Base-by-base conservation (phyloP, 306 rosid genomes). In the Cercis canadensis region DNA sequence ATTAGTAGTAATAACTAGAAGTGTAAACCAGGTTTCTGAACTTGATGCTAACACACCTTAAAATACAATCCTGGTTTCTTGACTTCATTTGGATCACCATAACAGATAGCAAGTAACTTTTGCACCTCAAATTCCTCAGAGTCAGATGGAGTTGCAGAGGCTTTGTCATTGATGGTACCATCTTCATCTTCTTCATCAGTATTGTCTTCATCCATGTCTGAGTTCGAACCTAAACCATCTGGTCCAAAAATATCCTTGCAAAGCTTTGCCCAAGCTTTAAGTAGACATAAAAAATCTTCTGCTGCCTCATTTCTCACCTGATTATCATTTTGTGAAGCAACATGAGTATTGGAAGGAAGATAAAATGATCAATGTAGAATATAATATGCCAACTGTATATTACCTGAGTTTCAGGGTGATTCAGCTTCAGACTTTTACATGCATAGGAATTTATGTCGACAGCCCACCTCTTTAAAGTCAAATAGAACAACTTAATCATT, bases 331-430 rank as follows among this genome's bases (percentile, higher is more conserved):
- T 12, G 7, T 14, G 5, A 50, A 41, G 31, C 61, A 74, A 41
- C 8, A n/a, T 49, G 12, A 60, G 69, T 10, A 46, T 2, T 52
- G 3, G 41, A 51, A 19, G 8, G n/a, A 21, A 68, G 18, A 47
- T 49, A 17, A 6, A 6, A 29, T 14, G 8, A 5, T 3, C 46
- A 14, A 44, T 7, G 15, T 5, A 3, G 39, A 54, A 62, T 12
- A 43, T 11, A 46, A 39, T 21, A 8, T 18, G 4, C 6, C 12
- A 2, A 60, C 36, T 11, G 32, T 40, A 36, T 33, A 55, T 12
- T 67, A 83, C 87, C 57, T 75, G 49, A 11, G 84, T 83, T 75
- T 83, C 84, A 3, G 84, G 77, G 54, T 83, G 87, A 69, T 83
- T 79, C 13, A 55, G 8, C 72, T 72, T 83, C 13, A 83, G 6